A percentile compares a stretch with the other conserved stretches of the same genome.
Conservation (phyloP, 805 yeast genomes). For the Scheffersomyces stipitis region DNA sequence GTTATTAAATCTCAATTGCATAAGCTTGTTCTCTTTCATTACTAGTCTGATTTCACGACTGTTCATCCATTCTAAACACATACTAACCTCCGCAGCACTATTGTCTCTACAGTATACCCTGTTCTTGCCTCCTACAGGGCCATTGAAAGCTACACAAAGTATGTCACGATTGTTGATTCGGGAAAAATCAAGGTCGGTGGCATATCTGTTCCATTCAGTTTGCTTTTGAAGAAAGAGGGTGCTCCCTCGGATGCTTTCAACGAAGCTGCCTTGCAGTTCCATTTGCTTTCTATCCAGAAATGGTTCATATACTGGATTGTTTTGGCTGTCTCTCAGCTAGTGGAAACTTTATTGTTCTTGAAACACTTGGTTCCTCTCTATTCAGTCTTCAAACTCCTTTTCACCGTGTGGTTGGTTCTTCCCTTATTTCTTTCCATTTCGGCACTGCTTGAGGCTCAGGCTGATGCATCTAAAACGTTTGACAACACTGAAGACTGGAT, state of each 20-base stretch:
- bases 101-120: conserved; percentile 55
- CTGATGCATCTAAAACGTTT: conserved; percentile 4
- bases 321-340: conserved; percentile 41
- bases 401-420: conserved; percentile 61
- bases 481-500: conserved; percentile 23
- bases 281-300: conserved; percentile 33
- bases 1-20: no score
- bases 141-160: conserved; percentile 40
- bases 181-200: conserved; percentile 36
- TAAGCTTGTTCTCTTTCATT: no score
- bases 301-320: conserved; percentile 66
- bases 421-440: conserved; percentile 48
- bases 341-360: conserved; percentile 45
- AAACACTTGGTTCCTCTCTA: conserved; percentile 55
- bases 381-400: conserved; percentile 44
- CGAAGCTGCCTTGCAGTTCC: conserved; percentile 15
- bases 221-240: conserved; percentile 4
- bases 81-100: conserved; percentile 19
- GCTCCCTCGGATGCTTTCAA: conserved; percentile 11
- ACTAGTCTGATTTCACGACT: no score
- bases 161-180: conserved; percentile 28
- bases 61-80: not conserved
- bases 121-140: conserved; percentile 61
- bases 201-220: conserved; percentile 35
- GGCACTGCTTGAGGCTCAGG: conserved; percentile 8